Evolutionary conservation across 2,329 filamentous ascomycete species (phyloP).

Genomic region (Alternaria ethzedia): DNA sequence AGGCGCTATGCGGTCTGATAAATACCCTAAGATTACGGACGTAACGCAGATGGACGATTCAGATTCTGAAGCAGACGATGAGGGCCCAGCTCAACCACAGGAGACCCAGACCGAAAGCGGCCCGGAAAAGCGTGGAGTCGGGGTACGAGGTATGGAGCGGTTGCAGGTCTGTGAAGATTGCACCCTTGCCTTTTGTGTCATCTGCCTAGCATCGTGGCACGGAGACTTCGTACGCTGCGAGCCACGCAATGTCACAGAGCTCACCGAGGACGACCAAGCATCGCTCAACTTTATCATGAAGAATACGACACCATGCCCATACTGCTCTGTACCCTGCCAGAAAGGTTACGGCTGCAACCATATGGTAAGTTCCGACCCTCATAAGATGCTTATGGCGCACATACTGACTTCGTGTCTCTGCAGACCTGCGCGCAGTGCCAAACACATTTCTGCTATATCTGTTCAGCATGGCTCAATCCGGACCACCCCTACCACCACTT

Average conservation of each 20-base stretch:
- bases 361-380: background rate
- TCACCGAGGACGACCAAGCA: constrained; percentile 84
- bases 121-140: constrained; percentile 32
- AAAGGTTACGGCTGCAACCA: constrained; percentile 81
- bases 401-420: constrained; percentile 48
- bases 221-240: constrained; percentile 80
- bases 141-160: constrained; percentile 65
- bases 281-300: constrained; percentile 81
- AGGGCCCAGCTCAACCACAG: background rate
- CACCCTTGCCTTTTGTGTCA: constrained; percentile 77
- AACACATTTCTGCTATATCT: constrained; percentile 95
- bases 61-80: constrained; percentile 47
- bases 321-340: constrained; percentile 81
- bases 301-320: constrained; percentile 88
- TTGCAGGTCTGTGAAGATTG: constrained; percentile 82
- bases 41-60: constrained; percentile 49
- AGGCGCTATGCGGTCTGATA: constrained; percentile 72
- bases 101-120: constrained; percentile 12
- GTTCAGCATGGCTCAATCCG: constrained; percentile 82
- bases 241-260: constrained; percentile 69
- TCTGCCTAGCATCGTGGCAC: constrained; percentile 86
- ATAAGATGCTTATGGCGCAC: constrained; percentile 91
- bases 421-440: constrained; percentile 84
- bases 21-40: constrained; percentile 56
- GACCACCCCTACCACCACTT: constrained; percentile 88